Percentiles rank a stretch among this genome's conserved stretches.
These are phyloP conservation scores for Marasmius tenuissimus DNA, from an alignment of 1,284 basidiomycete species.

Conservation along the genomic window DNA sequence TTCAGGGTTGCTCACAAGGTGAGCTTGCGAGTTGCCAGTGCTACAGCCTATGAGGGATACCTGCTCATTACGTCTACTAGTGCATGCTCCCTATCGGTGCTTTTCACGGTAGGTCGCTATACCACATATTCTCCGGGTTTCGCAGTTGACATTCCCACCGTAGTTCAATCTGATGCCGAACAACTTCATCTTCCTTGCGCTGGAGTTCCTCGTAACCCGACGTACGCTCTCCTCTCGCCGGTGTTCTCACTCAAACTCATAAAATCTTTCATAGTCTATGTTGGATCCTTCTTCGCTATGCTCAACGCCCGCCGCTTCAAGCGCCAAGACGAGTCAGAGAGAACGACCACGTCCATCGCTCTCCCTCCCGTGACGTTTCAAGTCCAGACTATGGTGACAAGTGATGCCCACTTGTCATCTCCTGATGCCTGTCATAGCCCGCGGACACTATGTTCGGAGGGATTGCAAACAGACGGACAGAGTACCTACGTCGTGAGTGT, in stretches of 20 bases:
- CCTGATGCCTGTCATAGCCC: not conserved
- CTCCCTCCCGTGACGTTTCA: constrained; percentile 2
- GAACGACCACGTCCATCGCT: not conserved
- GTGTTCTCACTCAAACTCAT: not conserved
- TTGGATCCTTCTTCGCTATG: not conserved
- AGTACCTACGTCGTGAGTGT: constrained; percentile 6
- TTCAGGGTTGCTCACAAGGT: constrained; percentile 41
- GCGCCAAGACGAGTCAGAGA: constrained; percentile 6
- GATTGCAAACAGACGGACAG: not conserved
- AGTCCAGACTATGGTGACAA: constrained; percentile 1
- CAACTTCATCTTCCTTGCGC: constrained; percentile 47
- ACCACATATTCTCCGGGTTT: constrained; percentile 18
- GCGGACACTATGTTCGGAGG: not conserved
- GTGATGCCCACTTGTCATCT: not conserved
- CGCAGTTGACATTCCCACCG: not conserved
- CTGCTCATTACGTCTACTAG: constrained; percentile 9
- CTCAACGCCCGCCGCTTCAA: not conserved
- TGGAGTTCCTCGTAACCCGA: constrained; percentile 51
- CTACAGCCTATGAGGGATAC: not conserved
- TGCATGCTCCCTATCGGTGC: constrained; percentile 27
- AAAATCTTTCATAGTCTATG: not conserved
- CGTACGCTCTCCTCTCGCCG: constrained; percentile 30
- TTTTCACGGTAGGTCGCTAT: constrained; percentile 27
- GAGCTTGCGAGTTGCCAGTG: not conserved
- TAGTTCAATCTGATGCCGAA: constrained; percentile 46